Evolutionary conservation across 495 filamentous ascomycete genomes (phyloP).

Genomic region (Annulohypoxylon maeteangense): DNA sequence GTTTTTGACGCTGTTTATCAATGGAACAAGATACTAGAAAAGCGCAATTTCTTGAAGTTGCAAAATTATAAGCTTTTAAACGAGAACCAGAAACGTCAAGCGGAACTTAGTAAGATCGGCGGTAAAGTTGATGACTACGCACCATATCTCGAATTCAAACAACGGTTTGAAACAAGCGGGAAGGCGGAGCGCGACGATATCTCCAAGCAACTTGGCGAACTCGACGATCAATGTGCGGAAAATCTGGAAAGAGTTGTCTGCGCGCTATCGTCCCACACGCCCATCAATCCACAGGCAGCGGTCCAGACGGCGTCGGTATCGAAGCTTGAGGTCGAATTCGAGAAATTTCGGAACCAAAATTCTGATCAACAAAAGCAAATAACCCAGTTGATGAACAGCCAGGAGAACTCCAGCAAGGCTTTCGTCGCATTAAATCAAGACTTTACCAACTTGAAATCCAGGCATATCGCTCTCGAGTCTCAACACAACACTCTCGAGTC

Average conservation of each 20-base stretch:
- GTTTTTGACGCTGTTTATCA: conserved; percentile 35
- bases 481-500: neutral
- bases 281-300: conserved; percentile 19
- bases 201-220: conserved; percentile 4
- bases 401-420: conserved; percentile 10
- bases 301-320: conserved; percentile 19
- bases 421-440: conserved; percentile 17
- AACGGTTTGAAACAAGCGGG: conserved; percentile 26
- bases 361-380: conserved; percentile 27
- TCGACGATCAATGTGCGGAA: conserved; percentile 23
- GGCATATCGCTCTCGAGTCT: neutral
- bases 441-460: conserved; percentile 3
- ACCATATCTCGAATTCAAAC: conserved; percentile 34
- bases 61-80: conserved; percentile 16
- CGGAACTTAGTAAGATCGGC: conserved; percentile 25
- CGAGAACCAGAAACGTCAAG: conserved; percentile 25
- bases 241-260: conserved; percentile 35
- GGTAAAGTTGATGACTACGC: conserved; percentile 38
- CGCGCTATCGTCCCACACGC: conserved; percentile 10
- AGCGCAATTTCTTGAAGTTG: conserved; percentile 28
- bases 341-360: conserved; percentile 24
- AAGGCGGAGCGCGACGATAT: conserved; percentile 25
- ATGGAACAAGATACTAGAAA: conserved; percentile 25
- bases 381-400: conserved; percentile 13
- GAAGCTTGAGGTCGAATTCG: conserved; percentile 35